These are phyloP conservation scores for Stereum hirsutum DNA, from an alignment of 1,284 basidiomycete species.

Conservation along the genomic window DNA sequence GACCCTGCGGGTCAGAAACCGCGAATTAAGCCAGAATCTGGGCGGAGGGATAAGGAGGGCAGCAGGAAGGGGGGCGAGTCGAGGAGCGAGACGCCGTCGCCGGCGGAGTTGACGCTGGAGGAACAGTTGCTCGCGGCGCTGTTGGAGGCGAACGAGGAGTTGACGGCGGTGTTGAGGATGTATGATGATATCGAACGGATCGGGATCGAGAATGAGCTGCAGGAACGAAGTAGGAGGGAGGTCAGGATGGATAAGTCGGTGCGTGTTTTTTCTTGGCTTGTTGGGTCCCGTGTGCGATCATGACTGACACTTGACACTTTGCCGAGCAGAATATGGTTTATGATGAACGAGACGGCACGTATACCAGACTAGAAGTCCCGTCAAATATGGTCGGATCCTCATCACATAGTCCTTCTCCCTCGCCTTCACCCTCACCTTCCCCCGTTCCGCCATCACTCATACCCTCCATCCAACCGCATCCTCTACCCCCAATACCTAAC, in stretches of 20 bases:
- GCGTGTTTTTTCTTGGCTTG: constrained; percentile 13
- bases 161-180: constrained; percentile 36
- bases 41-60: neutral
- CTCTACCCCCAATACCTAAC: constrained; percentile 26
- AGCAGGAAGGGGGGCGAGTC: neutral
- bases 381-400: constrained; percentile 19
- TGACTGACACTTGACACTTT: neutral
- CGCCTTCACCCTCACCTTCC: constrained; percentile 22
- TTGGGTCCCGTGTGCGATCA: neutral
- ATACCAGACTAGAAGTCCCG: constrained; percentile 17
- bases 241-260: constrained; percentile 47
- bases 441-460: constrained; percentile 27
- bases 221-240: constrained; percentile 54
- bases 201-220: constrained; percentile 49
- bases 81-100: constrained; percentile 17
- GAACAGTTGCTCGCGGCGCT: constrained; percentile 57
- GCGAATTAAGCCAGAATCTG: constrained; percentile 2
- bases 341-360: constrained; percentile 20
- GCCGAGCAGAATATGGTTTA: constrained; percentile 21
- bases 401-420: constrained; percentile 26
- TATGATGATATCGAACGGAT: constrained; percentile 63
- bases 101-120: constrained; percentile 41
- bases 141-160: constrained; percentile 53
- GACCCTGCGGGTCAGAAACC: constrained; percentile 9
- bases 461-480: constrained; percentile 19